Evolutionary conservation across 768 basidiomycete species (phyloP).

Genomic region (Tricholoma terreum): DNA sequence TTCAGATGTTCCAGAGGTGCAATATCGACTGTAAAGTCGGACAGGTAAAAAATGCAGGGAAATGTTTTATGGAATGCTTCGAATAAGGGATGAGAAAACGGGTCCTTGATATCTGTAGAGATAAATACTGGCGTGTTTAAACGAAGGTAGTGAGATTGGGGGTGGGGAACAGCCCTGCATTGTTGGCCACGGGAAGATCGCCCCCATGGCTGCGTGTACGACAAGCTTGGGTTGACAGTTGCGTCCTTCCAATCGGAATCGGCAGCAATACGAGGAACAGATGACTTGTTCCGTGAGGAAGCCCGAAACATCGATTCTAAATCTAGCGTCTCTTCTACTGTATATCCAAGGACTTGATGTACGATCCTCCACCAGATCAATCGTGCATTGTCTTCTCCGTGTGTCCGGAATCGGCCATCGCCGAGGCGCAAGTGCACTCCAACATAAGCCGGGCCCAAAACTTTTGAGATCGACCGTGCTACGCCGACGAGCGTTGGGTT

Average conservation of each 20-base stretch:
- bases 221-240: background rate
- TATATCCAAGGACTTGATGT: slow-evolving; percentile 41
- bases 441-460: slow-evolving; percentile 48
- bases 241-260: slow-evolving; percentile 1
- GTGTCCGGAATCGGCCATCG: slow-evolving; percentile 57
- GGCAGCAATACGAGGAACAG: background rate
- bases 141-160: slow-evolving; percentile 18
- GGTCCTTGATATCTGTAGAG: slow-evolving; percentile 54
- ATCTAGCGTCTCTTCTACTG: slow-evolving; percentile 30
- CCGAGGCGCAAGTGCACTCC: slow-evolving; percentile 68
- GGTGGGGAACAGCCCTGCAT: slow-evolving; percentile 43
- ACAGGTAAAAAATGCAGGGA: slow-evolving; percentile 60
- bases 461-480: slow-evolving; percentile 41
- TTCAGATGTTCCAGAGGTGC: slow-evolving; percentile 30
- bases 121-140: slow-evolving; percentile 64
- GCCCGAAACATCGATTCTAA: slow-evolving; percentile 21
- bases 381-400: slow-evolving; percentile 40
- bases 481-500: slow-evolving; percentile 45
- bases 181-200: slow-evolving; percentile 8
- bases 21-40: slow-evolving; percentile 41
- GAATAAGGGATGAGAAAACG: slow-evolving; percentile 41
- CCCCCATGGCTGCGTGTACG: background rate
- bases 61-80: slow-evolving; percentile 48
- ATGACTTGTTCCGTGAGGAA: background rate
- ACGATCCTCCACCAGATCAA: slow-evolving; percentile 59